Base-by-base conservation (phyloP, 257 asterid genomes). In the Nemophila menziesii region DNA sequence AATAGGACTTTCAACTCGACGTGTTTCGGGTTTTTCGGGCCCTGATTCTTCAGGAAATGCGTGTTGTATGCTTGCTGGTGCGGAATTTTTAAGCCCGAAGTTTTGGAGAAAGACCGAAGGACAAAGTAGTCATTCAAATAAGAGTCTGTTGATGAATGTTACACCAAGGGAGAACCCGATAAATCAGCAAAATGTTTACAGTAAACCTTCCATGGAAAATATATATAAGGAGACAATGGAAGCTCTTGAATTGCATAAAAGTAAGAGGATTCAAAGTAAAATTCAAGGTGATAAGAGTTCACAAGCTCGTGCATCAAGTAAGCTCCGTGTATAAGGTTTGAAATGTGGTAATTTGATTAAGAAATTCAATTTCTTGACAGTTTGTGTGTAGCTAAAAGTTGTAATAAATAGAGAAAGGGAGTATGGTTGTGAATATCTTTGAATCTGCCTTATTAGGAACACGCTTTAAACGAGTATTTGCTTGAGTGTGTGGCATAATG, bases 21-120 rank as follows among this genome's bases (percentile, higher is more conserved):
- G 72, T 52, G 44, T 60, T 7, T 16, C 73, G n/a, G 48, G 72
- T 52, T 41, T 60, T 7, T 16, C 73, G n/a, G 48, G 52, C 22
- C 18, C 49, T 5, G 65, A 50, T 11, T 29, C 44, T 19, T 29
- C 55, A 24, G 77, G 71, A 22, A 77, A 69, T 43, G 7, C 78
- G 1, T 84, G 84, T 42, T 77, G 78, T 47, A 64, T 65, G 72
- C 61, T 74, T 43, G 79, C 87, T 0, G 73, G 79, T 33, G 59
- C 86, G 16, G 95, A 80, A 14, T 72, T 84, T 48, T 47, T 84
- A 26, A 77, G 92, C 33, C 90, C 93, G 11, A 80, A 74, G 51
- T 70, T 72, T 51, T 77, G 93, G 95, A 77, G 70, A 56, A 77
- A 64, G 66, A 47, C 66, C 0, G 90, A 79, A 15, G 79, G 61